A percentile compares a stretch with the other conserved stretches of the same genome.
Evolutionary conservation across 2,329 filamentous ascomycete species (phyloP).

Genomic region (Pseudogymnoascus sp.): DNA sequence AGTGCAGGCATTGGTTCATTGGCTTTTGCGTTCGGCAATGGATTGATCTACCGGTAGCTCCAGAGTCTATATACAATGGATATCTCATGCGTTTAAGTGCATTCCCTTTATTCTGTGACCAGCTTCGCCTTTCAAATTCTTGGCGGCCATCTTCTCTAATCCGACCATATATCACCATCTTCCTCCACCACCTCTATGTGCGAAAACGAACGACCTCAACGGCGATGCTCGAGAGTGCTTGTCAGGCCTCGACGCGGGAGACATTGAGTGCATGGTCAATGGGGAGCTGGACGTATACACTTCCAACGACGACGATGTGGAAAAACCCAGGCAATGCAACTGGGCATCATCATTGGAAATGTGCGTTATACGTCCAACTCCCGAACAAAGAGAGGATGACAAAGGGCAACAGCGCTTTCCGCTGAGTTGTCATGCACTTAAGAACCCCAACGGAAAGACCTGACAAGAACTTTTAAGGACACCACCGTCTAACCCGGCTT

Average conservation of each 20-base stretch:
- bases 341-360: neutral
- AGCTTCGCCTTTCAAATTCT: neutral
- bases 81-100: neutral
- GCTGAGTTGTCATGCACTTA: neutral
- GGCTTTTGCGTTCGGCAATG: neutral
- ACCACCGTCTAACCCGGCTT: neutral
- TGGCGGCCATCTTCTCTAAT: neutral
- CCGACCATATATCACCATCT: neutral
- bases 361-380: neutral
- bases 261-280: neutral
- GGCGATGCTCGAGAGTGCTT: neutral
- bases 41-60: neutral
- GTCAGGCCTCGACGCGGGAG: neutral
- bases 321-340: neutral
- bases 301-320: neutral
- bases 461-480: conserved; percentile 2
- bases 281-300: neutral
- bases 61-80: conserved; percentile 9
- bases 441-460: neutral
- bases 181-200: neutral
- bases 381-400: neutral
- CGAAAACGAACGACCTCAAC: neutral
- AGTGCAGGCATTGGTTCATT: neutral
- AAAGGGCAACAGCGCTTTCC: neutral
- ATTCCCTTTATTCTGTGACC: neutral